These are phyloP conservation scores for Linnemannia elongata DNA, from an alignment of 192 early-diverging fungal genomes.

Conservation along the genomic window DNA sequence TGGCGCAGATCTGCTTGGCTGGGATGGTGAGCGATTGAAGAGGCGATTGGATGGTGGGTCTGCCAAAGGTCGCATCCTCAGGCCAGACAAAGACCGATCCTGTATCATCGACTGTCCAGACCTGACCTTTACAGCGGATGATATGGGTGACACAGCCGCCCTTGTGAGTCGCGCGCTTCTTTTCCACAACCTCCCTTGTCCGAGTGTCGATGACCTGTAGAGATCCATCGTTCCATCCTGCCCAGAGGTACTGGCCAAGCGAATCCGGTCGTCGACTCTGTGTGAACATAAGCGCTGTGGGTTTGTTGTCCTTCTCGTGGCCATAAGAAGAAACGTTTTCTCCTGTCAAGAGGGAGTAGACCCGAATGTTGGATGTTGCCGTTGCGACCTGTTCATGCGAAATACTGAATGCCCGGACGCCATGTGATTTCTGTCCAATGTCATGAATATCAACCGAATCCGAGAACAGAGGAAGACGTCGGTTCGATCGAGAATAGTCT, in stretches of 20 bases:
- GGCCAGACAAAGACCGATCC: conserved; percentile 73
- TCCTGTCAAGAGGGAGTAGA: conserved; percentile 61
- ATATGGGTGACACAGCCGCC: conserved; percentile 67
- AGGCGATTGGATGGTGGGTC: conserved; percentile 45
- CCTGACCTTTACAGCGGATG: conserved; percentile 63
- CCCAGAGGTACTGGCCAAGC: conserved; percentile 77
- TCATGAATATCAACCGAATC: conserved; percentile 52
- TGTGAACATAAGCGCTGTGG: conserved; percentile 66
- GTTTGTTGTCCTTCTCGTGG: conserved; percentile 64
- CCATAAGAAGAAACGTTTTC: conserved; percentile 62
- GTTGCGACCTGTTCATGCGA: conserved; percentile 65
- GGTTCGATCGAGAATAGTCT: conserved; percentile 66
- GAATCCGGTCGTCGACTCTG: conserved; percentile 65
- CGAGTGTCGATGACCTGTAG: conserved; percentile 67
- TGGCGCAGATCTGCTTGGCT: conserved; percentile 62
- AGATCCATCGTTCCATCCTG: conserved; percentile 72
- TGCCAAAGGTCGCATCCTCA: conserved; percentile 45
- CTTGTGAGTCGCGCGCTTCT: conserved; percentile 45
- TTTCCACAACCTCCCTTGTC: conserved; percentile 50
- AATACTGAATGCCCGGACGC: conserved; percentile 63
- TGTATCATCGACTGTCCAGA: conserved; percentile 80
- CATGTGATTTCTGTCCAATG: conserved; percentile 60
- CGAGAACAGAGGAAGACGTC: conserved; percentile 68
- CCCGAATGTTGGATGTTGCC: conserved; percentile 57
- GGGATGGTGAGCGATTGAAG: conserved; percentile 61